Base-by-base conservation (phyloP, 2,329 filamentous ascomycete species). In the Didymella arachidicola region DNA sequence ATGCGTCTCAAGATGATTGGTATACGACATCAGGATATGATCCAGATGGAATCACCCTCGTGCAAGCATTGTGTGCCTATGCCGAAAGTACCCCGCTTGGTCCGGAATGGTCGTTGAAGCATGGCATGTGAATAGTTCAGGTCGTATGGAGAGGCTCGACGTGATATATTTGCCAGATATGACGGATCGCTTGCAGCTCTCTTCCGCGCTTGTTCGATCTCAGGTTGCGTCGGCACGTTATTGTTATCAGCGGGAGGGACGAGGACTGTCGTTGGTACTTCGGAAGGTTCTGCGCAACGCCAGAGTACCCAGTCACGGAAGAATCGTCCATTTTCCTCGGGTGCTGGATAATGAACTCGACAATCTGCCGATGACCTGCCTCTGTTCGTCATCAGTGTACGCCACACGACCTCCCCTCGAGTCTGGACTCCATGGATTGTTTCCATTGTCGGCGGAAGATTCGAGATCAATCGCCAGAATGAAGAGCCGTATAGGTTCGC, bases 11-110 rank as follows among this genome's bases (percentile, higher is more conserved):
- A 26, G 2, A 67, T 57, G 42, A 69, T 26, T 11, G 64, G 63
- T n/a, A 68, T 59, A 8, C 57, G 60, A 36, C 57, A 65, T 6
- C 67, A 62, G 27, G 62, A 51, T 16, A 60, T 58, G 19, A 67
- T 49, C 62, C 62, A 66, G 16, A 66, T 45, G 25, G 48, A 53
- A 18, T 66, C 63, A 14, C 45, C 57, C 43, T 60, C 41, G 3
- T 57, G 41, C 34, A 69, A 26, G 34, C 60, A 62, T 32, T 63
- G 60, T 18, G 63, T 59, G 5, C 57, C 62, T 8, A 69, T 56
- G 6, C 65, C 62, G 18, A 69, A 58, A 19, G 59, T 60, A 18
- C 60, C 58, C 16, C 59, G 26, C 26, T 51, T 53, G 2, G 62
- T 67, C 10, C 59, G 53, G 29, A 63, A 67, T 1, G 58, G 63